A percentile compares a stretch with the other conserved stretches of the same genome.
These are phyloP conservation scores for Patellifolia procumbens DNA, from an alignment of 179 eudicot genomes.

Conservation along the genomic window DNA sequence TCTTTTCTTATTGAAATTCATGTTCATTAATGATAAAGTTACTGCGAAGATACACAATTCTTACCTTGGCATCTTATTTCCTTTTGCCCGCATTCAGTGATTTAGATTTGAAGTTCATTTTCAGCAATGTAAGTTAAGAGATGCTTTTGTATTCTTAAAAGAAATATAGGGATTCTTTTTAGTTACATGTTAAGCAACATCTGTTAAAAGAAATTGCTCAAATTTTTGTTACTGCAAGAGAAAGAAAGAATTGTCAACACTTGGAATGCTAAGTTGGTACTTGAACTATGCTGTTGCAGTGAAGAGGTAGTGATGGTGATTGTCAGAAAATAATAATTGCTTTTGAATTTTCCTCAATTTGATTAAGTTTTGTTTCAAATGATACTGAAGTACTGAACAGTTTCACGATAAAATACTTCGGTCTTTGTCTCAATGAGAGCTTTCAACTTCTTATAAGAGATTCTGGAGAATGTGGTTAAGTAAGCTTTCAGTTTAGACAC, in stretches of 20 bases:
- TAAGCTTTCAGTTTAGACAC: neutral
- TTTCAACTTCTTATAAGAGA: too few species aligned
- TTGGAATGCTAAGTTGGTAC: neutral
- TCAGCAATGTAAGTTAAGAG: neutral
- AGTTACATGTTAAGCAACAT: too few species aligned
- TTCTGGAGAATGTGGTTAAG: too few species aligned
- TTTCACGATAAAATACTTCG: neutral
- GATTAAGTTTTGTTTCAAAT: too few species aligned
- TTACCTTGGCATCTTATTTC: neutral
- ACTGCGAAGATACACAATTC: neutral
- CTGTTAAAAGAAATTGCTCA: conserved; percentile 7
- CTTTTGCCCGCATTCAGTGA: neutral
- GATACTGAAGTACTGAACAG: neutral
- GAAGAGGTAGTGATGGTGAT: conserved; percentile 1
- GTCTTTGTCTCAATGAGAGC: neutral
- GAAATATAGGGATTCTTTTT: too few species aligned
- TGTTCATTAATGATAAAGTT: conserved; percentile 20
- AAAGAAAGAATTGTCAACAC: conserved; percentile 3
- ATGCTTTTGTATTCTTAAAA: neutral
- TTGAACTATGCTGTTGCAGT: neutral
- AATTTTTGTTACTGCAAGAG: neutral
- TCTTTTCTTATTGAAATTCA: conserved; percentile 40
- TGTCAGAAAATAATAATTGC: too few species aligned
- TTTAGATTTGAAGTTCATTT: neutral
- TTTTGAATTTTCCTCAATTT: too few species aligned